A percentile compares a stretch with the other conserved stretches of the same genome.
Evolutionary conservation across 2,329 filamentous ascomycete species (phyloP).

Genomic region (Dactylellina cionopaga): DNA sequence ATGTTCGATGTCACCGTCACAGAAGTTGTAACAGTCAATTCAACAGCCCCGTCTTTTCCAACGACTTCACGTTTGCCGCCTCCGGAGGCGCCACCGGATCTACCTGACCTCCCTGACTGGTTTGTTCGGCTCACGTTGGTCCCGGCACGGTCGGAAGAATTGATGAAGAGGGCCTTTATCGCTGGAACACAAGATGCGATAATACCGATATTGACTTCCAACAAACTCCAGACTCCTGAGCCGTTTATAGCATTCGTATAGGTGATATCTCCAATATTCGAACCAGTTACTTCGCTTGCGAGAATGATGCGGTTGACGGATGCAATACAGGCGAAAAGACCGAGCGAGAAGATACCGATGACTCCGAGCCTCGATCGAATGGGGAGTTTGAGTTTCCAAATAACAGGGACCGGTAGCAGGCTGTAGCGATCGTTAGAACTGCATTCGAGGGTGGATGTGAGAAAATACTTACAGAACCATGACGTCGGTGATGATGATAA

Average conservation of each 20-base stretch:
- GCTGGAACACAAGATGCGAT: slow-evolving; percentile 49
- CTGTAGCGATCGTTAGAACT: background rate
- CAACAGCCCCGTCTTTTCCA: slow-evolving; percentile 40
- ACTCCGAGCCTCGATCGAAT: slow-evolving; percentile 64
- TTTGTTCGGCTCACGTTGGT: slow-evolving; percentile 43
- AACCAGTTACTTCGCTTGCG: slow-evolving; percentile 43
- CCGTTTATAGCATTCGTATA: slow-evolving; percentile 43
- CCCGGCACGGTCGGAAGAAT: slow-evolving; percentile 17
- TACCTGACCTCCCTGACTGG: slow-evolving; percentile 23
- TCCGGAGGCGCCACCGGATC: slow-evolving; percentile 9
- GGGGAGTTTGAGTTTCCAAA: slow-evolving; percentile 64
- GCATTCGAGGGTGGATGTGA: background rate
- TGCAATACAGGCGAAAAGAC: slow-evolving; percentile 56
- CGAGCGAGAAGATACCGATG: slow-evolving; percentile 65
- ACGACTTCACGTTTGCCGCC: slow-evolving; percentile 34
- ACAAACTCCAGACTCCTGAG: slow-evolving; percentile 40
- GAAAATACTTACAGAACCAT: slow-evolving; percentile 61
- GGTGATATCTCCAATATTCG: slow-evolving; percentile 37
- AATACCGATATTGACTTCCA: slow-evolving; percentile 49
- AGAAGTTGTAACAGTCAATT: slow-evolving; percentile 44
- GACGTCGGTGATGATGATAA: slow-evolving; percentile 71
- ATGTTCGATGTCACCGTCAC: slow-evolving; percentile 45
- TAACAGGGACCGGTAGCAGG: slow-evolving; percentile 65
- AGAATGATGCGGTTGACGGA: slow-evolving; percentile 46
- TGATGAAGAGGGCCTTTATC: slow-evolving; percentile 43